These are phyloP conservation scores for Pseudogymnoascus sp. DNA, from an alignment of 2,329 filamentous ascomycete genomes.

Conservation along the genomic window DNA sequence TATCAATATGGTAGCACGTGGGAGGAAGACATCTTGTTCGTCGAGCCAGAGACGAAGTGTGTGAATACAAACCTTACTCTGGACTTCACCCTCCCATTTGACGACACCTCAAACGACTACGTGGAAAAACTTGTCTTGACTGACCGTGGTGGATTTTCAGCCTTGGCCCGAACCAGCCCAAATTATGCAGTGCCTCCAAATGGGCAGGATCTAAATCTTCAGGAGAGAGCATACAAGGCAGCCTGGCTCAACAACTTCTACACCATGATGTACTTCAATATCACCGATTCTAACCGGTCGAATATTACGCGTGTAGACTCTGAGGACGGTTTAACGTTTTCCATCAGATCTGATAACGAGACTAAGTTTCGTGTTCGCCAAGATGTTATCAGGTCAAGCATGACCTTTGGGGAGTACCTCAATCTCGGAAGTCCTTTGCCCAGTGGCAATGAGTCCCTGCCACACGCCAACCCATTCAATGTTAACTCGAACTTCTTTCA, in stretches of 20 bases:
- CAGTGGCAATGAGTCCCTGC: not conserved
- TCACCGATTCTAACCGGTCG: conserved; percentile 25
- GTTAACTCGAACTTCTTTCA: conserved; percentile 23
- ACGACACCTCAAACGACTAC: not conserved
- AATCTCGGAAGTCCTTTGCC: not conserved
- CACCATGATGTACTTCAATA: conserved; percentile 33
- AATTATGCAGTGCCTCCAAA: conserved; percentile 25
- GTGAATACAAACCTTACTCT: conserved; percentile 36
- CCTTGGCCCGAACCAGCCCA: conserved; percentile 30
- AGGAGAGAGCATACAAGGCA: conserved; percentile 33
- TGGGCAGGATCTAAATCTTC: conserved; percentile 28
- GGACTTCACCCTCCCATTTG: conserved; percentile 29
- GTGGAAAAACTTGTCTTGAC: conserved; percentile 27
- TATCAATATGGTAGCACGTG: conserved; percentile 31
- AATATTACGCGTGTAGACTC: not conserved
- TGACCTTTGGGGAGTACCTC: not conserved
- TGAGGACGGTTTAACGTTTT: conserved; percentile 28
- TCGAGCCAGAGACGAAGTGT: conserved; percentile 37
- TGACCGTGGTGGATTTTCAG: conserved; percentile 36
- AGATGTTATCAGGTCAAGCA: not conserved
- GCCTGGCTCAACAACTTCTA: conserved; percentile 35
- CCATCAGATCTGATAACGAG: conserved; percentile 13
- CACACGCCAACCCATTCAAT: conserved; percentile 27
- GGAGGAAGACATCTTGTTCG: conserved; percentile 39
- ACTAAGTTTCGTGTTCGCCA: not conserved